Percentiles rank a stretch among this genome's conserved stretches.
Conservation (phyloP, 108 stramenopile genomes). For the Skeletonema menzelii region DNA sequence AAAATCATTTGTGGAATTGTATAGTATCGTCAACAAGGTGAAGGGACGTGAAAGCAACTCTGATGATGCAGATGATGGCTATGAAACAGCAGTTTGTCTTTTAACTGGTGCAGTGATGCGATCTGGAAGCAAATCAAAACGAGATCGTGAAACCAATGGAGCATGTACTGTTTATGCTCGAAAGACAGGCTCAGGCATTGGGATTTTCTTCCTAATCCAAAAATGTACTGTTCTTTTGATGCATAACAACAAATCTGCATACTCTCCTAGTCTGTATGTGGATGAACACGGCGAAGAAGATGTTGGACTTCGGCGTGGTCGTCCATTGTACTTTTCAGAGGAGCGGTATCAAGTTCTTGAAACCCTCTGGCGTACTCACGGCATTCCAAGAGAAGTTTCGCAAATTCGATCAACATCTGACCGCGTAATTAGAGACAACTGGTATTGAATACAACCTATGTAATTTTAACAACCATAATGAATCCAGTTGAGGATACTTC, state of each 20-base stretch:
- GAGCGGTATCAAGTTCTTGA: constrained; percentile 79
- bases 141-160: constrained; percentile 49
- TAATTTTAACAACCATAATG: neutral
- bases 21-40: constrained; percentile 79
- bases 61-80: constrained; percentile 61
- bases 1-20: constrained; percentile 87
- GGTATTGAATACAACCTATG: constrained; percentile 61
- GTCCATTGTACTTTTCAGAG: constrained; percentile 87
- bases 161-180: constrained; percentile 87
- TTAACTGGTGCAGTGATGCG: constrained; percentile 86
- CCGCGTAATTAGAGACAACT: constrained; percentile 90
- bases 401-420: constrained; percentile 90
- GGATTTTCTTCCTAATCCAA: constrained; percentile 90
- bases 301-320: constrained; percentile 78
- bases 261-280: constrained; percentile 89
- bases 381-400: constrained; percentile 88
- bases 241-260: constrained; percentile 92
- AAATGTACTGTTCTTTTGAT: constrained; percentile 92
- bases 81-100: constrained; percentile 90
- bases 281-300: constrained; percentile 96
- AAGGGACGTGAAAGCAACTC: constrained; percentile 68
- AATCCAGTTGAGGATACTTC: no score
- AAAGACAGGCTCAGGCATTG: constrained; percentile 84
- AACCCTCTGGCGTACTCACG: constrained; percentile 79
- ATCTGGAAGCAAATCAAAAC: constrained; percentile 67